phyloP scores from a whole-genome alignment of 1,139 yeast genomes.

The Debaryomycetaceae sp. region DNA sequence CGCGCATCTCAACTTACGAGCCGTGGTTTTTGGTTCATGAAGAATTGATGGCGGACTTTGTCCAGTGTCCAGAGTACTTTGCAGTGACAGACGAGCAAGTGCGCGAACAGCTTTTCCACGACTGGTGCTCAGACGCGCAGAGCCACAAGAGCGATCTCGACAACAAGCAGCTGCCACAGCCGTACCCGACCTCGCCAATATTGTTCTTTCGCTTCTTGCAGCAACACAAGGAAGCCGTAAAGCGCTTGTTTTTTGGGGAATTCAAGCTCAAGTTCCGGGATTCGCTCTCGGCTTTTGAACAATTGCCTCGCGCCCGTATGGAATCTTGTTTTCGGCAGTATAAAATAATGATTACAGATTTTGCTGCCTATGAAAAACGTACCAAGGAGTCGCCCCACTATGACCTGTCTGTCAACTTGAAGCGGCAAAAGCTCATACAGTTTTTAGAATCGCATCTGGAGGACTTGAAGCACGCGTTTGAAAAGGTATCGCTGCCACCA shows the following conservation, averaged over 20 bases:
- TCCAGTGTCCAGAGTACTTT: conserved; percentile 20
- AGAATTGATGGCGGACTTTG: conserved; percentile 19
- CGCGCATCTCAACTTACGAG: conserved; percentile 21
- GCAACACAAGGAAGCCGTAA: conserved; percentile 19
- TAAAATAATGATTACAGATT: conserved; percentile 17
- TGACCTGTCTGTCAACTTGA: conserved; percentile 15
- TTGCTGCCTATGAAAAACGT: conserved; percentile 14
- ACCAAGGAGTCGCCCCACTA: conserved; percentile 10
- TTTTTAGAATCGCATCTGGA: conserved; percentile 6
- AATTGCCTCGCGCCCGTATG: conserved; percentile 9
- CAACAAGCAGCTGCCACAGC: background rate
- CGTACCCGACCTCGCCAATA: conserved; percentile 18
- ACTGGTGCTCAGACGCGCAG: conserved; percentile 13
- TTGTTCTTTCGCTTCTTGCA: conserved; percentile 17
- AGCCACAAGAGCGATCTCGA: conserved; percentile 1
- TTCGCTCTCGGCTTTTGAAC: background rate
- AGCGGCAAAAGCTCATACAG: conserved; percentile 15
- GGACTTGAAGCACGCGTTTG: conserved; percentile 1
- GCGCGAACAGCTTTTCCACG: conserved; percentile 17
- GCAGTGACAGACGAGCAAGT: conserved; percentile 10
- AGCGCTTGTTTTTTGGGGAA: conserved; percentile 16
- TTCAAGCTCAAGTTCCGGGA: conserved; percentile 9
- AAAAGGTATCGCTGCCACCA: background rate
- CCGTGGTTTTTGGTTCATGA: conserved; percentile 33
- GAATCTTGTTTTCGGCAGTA: conserved; percentile 15